phyloP scores from a whole-genome alignment of 2,329 filamentous ascomycete genomes.

The Pseudogymnoascus sp. region DNA sequence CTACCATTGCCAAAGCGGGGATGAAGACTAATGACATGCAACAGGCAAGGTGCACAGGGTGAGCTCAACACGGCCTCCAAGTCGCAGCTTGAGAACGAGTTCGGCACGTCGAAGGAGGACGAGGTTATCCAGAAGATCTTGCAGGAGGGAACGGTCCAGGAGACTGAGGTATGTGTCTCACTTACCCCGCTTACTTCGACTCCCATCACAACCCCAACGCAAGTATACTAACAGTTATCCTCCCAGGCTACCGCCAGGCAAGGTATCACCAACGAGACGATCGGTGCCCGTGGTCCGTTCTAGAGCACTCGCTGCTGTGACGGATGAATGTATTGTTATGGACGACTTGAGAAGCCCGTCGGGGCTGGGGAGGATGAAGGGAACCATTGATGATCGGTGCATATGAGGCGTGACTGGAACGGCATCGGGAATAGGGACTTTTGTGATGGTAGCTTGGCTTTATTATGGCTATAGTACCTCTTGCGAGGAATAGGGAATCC shows the following conservation, averaged over 20 bases:
- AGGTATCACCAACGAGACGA: conserved; percentile 4
- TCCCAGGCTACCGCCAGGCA: background rate
- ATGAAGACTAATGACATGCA: background rate
- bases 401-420: background rate
- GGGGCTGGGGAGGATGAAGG: background rate
- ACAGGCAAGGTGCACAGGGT: conserved; percentile 46
- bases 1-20: background rate
- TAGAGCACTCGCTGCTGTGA: background rate
- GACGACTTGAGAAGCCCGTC: background rate
- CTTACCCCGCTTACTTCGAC: background rate
- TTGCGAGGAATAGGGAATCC: conserved; percentile 1
- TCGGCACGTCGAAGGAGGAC: conserved; percentile 71
- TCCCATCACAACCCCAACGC: background rate
- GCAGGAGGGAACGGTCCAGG: conserved; percentile 62
- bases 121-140: conserved; percentile 76
- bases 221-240: background rate
- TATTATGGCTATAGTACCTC: background rate
- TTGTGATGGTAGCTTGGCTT: conserved; percentile 2
- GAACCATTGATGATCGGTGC: background rate
- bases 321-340: background rate
- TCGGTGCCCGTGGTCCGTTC: background rate
- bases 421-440: background rate
- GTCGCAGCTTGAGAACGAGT: conserved; percentile 69
- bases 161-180: conserved; percentile 40
- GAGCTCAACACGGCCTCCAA: conserved; percentile 69